Evolutionary conservation across 257 asterid genomes (phyloP).

Genomic region (Salvia rosmarinus): DNA sequence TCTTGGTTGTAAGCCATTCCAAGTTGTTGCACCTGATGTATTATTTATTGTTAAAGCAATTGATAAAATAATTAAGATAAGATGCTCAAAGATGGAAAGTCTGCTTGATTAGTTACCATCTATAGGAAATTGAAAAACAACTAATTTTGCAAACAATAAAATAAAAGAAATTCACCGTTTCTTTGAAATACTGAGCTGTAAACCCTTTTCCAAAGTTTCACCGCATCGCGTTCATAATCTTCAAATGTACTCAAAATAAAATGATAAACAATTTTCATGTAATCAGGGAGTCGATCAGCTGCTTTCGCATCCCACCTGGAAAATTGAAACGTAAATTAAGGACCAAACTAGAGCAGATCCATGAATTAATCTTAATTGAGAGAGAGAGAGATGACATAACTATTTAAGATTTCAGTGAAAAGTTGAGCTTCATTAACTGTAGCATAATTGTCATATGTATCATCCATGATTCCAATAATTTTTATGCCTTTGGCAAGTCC

Average conservation of each 20-base stretch:
- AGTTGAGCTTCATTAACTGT: conserved; percentile 35
- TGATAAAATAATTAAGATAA: too few relatives aligned
- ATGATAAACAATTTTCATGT: conserved; percentile 27
- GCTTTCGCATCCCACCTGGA: conserved; percentile 39
- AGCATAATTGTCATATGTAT: conserved; percentile 32
- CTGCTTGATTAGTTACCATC: too few relatives aligned
- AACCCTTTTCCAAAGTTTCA: neutral
- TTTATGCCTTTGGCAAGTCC: neutral
- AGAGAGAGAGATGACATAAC: too few relatives aligned
- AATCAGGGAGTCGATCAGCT: conserved; percentile 27
- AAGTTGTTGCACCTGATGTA: conserved; percentile 20
- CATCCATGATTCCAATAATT: conserved; percentile 26
- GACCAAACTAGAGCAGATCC: too few relatives aligned
- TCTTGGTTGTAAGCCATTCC: conserved; percentile 22
- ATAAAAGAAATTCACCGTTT: too few relatives aligned
- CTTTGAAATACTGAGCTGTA: conserved; percentile 17
- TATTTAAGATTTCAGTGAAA: conserved; percentile 32
- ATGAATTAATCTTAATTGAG: neutral
- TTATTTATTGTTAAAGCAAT: too few relatives aligned
- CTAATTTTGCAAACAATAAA: too few relatives aligned
- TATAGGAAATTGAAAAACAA: too few relatives aligned
- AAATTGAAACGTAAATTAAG: too few relatives aligned
- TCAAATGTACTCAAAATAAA: conserved; percentile 19
- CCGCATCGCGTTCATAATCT: conserved; percentile 24
- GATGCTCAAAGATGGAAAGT: too few relatives aligned